phyloP scores from a whole-genome alignment of 1,139 yeast species.

The Kodamaea anthophila region DNA sequence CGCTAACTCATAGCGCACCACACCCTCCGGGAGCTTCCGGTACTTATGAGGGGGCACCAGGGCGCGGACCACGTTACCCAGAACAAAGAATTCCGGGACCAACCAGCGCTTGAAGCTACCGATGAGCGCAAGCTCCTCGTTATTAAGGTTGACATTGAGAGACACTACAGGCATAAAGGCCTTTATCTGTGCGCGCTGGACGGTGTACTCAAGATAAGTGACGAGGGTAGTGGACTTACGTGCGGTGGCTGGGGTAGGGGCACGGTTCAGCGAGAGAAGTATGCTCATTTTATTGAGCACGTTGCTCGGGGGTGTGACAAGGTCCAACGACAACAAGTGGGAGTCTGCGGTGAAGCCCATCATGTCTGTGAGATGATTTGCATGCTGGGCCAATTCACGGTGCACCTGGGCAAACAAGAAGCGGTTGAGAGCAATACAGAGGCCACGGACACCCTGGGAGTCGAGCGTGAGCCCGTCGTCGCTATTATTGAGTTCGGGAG shows the following conservation, averaged over 20 bases:
- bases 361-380: constrained; percentile 1
- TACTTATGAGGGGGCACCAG: constrained; percentile 11
- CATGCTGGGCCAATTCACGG: constrained; percentile 38
- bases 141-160: constrained; percentile 50
- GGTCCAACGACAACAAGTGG: constrained; percentile 19
- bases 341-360: constrained; percentile 1
- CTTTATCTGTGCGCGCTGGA: constrained; percentile 29
- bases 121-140: constrained; percentile 39
- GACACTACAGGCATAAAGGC: constrained; percentile 63
- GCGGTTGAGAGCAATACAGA: constrained; percentile 52
- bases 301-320: constrained; percentile 28
- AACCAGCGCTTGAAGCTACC: constrained; percentile 49
- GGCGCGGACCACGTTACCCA: constrained; percentile 4
- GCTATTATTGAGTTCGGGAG: constrained; percentile 43
- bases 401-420: constrained; percentile 43
- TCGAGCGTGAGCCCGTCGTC: constrained; percentile 38
- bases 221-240: constrained; percentile 17
- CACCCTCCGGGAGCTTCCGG: constrained; percentile 20
- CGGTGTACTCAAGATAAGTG: constrained; percentile 18
- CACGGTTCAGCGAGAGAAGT: constrained; percentile 14
- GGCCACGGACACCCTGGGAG: constrained; percentile 29
- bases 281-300: constrained; percentile 22
- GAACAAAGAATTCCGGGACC: constrained; percentile 50
- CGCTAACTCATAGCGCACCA: constrained; percentile 48
- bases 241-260: constrained; percentile 13